Base-by-base conservation (phyloP, 179 eudicot genomes). In the Beta corolliflora region DNA sequence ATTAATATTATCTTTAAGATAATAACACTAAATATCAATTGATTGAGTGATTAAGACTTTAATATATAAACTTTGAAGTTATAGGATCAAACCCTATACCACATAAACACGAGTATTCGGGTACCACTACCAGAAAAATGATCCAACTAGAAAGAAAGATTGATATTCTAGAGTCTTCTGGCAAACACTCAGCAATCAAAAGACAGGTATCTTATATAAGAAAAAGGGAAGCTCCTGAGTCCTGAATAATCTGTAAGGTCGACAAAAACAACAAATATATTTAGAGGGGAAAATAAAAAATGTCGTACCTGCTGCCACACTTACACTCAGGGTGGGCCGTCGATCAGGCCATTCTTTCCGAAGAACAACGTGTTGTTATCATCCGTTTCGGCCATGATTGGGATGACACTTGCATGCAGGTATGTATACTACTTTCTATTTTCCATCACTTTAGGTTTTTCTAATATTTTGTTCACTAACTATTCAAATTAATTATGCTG, bases 381-480 rank as follows among this genome's bases (percentile, higher is more conserved):
- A 90, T 90, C 74, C 93, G 93, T 18, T 90, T 90, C 54, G 91
- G 91, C 74, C 91, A 90, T 29, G 92, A 90, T 59, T 90, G 91
- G 92, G 92, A 90, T 53, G 91, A 90, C 80, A 90, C 93, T 16
- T 90, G 93, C 69, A 90, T 90, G 93, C 91, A 90, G 93, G 91
- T 89, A 36, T 52, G 11, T 23, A 4, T 15, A 25, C 29, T 25
- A 25, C 12, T 50, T 29, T 76, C 18, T 1, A 14, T 15, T 12
- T 23, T 13, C 2, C n/a, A 5, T 0, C 0, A 2, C 13, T 14
- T 23, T 15, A 5, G 13, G 13, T 52, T 21, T 52, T 29, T 23
- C 21, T 16, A 41, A 67, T 0, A 67, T 36, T 36, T 36, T 36
- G 3, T 36, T 36, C 41, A 36, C 41, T 36, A 2, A 36, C 41